phyloP scores from a whole-genome alignment of 2,329 filamentous ascomycete genomes.

The Phialemoniopsis sp. region DNA sequence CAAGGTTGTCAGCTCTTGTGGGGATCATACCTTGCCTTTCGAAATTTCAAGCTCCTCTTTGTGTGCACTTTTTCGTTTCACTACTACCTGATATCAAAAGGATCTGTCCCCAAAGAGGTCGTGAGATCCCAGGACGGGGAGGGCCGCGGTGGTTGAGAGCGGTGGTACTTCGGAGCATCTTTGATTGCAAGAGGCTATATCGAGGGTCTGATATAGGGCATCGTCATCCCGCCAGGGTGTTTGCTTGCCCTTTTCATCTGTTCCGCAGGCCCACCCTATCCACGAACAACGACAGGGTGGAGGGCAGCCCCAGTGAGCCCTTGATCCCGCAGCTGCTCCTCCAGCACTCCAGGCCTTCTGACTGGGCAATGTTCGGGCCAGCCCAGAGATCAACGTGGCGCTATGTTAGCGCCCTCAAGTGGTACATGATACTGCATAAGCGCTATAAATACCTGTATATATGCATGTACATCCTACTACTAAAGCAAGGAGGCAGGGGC shows the following conservation, averaged over 20 bases:
- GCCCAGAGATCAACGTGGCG: conserved; percentile 7
- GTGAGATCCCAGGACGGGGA: too few relatives aligned
- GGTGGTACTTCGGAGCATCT: conserved; percentile 25
- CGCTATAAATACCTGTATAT: not conserved
- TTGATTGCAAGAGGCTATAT: conserved; percentile 18
- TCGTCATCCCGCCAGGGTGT: not conserved
- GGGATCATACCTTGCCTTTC: too few relatives aligned
- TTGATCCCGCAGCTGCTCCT: not conserved
- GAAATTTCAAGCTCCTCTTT: too few relatives aligned
- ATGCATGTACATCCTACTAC: conserved; percentile 1
- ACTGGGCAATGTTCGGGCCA: conserved; percentile 4
- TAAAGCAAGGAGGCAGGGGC: not conserved
- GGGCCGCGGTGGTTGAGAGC: conserved; percentile 14
- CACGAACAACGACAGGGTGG: not conserved
- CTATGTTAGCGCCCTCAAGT: conserved; percentile 6
- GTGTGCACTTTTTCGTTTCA: too few relatives aligned
- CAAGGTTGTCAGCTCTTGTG: too few relatives aligned
- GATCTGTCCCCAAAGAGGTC: too few relatives aligned
- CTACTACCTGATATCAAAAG: too few relatives aligned
- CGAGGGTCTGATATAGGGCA: conserved; percentile 7
- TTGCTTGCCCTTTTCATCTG: not conserved
- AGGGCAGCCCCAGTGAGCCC: not conserved
- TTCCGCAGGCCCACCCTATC: not conserved
- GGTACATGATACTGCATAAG: too few relatives aligned
- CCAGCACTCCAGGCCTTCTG: too few relatives aligned